A percentile compares a stretch with the other conserved stretches of the same genome.
These are phyloP conservation scores for Crithidia bombi DNA, from an alignment of 208 protist genomes.

Conservation along the genomic window DNA sequence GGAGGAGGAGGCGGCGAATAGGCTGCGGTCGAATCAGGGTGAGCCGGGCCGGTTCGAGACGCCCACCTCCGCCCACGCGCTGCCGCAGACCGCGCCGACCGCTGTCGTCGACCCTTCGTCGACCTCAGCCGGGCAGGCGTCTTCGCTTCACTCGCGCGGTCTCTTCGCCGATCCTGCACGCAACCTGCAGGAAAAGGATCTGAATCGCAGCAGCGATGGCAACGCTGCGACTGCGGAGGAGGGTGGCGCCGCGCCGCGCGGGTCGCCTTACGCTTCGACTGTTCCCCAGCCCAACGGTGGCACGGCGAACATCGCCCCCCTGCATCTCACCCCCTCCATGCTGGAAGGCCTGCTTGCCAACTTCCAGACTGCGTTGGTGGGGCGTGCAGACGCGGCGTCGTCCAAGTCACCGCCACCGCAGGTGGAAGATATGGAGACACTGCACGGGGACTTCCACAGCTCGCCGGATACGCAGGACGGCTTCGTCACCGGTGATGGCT, in stretches of 20 bases:
- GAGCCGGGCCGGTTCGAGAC: not conserved
- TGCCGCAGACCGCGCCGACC: not conserved
- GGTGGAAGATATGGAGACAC: constrained; percentile 3
- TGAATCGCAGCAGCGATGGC: constrained; percentile 5
- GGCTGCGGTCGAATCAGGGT: not conserved
- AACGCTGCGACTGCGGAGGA: not conserved
- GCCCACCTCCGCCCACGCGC: not conserved
- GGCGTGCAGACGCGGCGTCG: constrained; percentile 9
- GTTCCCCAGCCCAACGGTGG: not conserved
- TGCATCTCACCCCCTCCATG: constrained; percentile 26
- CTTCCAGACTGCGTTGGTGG: constrained; percentile 30
- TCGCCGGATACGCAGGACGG: constrained; percentile 17
- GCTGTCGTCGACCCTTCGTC: not conserved
- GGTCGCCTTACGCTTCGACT: constrained; percentile 1
- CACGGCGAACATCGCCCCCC: constrained; percentile 6
- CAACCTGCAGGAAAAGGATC: not conserved
- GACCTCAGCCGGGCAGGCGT: not conserved
- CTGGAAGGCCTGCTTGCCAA: constrained; percentile 29
- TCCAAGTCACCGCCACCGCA: constrained; percentile 4
- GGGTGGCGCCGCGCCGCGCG: not conserved
- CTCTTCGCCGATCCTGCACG: constrained; percentile 8
- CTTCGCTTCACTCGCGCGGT: not conserved
- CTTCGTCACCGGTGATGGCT: not conserved
- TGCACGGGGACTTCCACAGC: constrained; percentile 9
- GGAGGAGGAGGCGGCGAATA: not conserved